Evolutionary conservation across 2,329 filamentous ascomycete species (phyloP), one percentile per base, ranked within the genome.

Genomic region (Aspergillus tamarii): DNA sequence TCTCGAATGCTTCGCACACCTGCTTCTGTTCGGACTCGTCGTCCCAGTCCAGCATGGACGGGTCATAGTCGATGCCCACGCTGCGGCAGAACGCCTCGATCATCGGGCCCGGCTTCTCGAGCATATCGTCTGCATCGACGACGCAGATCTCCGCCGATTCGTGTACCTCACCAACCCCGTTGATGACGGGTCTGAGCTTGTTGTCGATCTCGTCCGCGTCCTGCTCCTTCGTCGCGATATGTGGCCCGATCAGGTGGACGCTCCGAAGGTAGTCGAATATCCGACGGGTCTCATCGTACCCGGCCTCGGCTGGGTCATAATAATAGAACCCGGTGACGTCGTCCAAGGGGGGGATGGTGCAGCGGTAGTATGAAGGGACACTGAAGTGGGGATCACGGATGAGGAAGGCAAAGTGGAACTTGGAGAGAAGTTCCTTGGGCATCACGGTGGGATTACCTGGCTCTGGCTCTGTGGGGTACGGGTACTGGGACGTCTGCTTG

Each of bases 341-440:
- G 74, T 91, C 88, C 62, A 97, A 85, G 0, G 95, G 95, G 16
- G 95, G 94, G 60, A 97, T 87, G 57, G 92, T 96, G 85, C 94
- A 98, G 70, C 94, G 91, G 84, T 91, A 97, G 83, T 94, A 98
- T 54, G 92, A 96, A 9, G 95, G 95, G 68, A 98, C 94, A 72
- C 92, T 91, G 75, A 88, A 89, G 72, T 92, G 89, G n/a, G 95
- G 95, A 77, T 98, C 93, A 62, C 95, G 94, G 83, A 99, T 98
- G 67, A 98, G 86, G 81, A 99, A 98, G 26, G 94, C 92, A 82
- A 94, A 98, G 79, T 97, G 93, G 81, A 96, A 98, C 69, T 88
- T 84, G 73, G 88, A 86, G 63, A 98, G 84, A 64, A 92, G 82
- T 34, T 88, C 87, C 32, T 87, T 80, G 3, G 95, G 95, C 57